phyloP scores from a whole-genome alignment of 164 flowering plant species.

The Chloranthus sessilifolius region DNA sequence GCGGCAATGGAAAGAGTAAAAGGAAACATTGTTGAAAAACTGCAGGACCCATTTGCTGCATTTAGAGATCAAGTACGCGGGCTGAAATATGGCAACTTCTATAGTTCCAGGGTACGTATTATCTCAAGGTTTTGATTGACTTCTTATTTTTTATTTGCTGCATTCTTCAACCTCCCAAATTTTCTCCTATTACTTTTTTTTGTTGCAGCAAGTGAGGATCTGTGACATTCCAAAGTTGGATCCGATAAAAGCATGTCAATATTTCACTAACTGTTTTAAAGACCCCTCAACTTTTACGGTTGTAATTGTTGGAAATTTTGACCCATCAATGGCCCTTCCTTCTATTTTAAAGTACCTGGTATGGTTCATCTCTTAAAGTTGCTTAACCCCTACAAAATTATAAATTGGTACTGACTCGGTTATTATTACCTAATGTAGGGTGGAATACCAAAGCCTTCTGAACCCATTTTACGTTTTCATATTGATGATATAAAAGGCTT shows the following conservation, averaged over 20 bases:
- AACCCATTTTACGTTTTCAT: conserved; percentile 53
- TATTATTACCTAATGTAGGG: conserved; percentile 47
- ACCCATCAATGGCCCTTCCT: conserved; percentile 64
- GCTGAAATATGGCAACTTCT: conserved; percentile 88
- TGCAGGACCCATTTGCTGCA: conserved; percentile 90
- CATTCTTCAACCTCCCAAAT: not conserved
- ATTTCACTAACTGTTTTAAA: conserved; percentile 80
- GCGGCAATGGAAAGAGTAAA: conserved; percentile 94
- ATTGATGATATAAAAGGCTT: conserved; percentile 88
- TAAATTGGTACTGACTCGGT: conserved; percentile 11
- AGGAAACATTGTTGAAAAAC: conserved; percentile 86
- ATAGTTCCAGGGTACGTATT: conserved; percentile 68
- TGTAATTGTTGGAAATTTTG: conserved; percentile 88
- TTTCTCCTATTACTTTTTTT: conserved; percentile 5
- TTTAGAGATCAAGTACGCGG: conserved; percentile 94
- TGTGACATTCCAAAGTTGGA: conserved; percentile 71
- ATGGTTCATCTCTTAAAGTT: conserved; percentile 20
- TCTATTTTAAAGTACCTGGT: conserved; percentile 83
- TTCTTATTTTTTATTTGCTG: not conserved
- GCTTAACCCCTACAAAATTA: not conserved
- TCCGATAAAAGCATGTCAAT: conserved; percentile 76
- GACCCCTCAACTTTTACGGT: conserved; percentile 92
- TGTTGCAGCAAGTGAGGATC: conserved; percentile 67
- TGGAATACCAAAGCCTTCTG: conserved; percentile 79
- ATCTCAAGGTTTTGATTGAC: conserved; percentile 5